Percentiles rank a stretch among this genome's conserved stretches.
Evolutionary conservation across 306 rosid species (phyloP).

Genomic region (Prosopis cineraria): DNA sequence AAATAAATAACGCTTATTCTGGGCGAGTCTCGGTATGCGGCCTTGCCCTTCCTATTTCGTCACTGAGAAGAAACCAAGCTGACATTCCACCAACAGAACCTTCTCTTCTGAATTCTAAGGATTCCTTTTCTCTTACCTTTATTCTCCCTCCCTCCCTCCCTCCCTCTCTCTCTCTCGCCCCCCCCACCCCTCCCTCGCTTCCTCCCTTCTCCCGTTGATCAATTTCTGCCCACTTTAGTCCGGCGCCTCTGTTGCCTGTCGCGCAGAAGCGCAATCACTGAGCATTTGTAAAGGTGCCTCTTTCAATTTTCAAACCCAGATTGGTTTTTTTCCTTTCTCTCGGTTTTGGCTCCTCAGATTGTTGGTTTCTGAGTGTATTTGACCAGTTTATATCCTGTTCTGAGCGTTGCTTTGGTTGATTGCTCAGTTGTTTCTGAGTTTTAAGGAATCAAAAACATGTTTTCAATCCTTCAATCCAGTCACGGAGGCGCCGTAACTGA

Average conservation of each 20-base stretch:
- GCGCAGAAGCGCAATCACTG: background rate
- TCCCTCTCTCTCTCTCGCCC: background rate
- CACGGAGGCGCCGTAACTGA: background rate
- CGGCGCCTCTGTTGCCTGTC: background rate
- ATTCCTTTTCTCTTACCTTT: background rate
- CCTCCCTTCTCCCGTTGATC: background rate
- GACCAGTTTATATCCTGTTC: background rate
- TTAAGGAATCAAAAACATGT: background rate
- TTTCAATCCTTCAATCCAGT: background rate
- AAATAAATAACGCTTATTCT: background rate
- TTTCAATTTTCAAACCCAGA: background rate
- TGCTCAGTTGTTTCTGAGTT: constrained; percentile 4
- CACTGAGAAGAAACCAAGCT: background rate
- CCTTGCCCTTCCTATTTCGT: background rate
- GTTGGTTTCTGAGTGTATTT: background rate
- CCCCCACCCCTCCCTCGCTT: background rate
- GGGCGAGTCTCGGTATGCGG: background rate
- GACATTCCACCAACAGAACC: background rate
- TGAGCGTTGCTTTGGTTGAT: background rate
- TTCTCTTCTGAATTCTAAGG: background rate
- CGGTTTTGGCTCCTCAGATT: background rate
- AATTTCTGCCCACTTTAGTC: background rate
- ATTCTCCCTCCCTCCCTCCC: background rate
- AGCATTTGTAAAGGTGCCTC: background rate
- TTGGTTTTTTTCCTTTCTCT: background rate